Conservation (phyloP, 139 green algal species). For the Micromonas commoda region DNA sequence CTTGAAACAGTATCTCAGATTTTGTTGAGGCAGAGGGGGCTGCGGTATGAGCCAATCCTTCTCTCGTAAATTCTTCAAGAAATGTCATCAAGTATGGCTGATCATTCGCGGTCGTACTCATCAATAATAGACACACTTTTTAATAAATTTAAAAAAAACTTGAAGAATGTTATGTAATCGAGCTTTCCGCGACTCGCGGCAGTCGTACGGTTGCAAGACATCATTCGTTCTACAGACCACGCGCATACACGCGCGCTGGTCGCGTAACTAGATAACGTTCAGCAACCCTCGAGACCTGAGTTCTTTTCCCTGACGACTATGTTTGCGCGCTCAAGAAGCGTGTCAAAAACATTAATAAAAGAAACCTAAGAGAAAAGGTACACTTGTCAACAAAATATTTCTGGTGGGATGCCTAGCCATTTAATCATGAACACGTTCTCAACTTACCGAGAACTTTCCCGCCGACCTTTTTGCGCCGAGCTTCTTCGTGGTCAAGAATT, state of each 20-base stretch:
- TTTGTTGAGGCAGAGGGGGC: not conserved
- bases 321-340: too few relatives aligned
- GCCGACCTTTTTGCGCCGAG: slow-evolving; percentile 90
- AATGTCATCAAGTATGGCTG: not conserved
- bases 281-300: too few relatives aligned
- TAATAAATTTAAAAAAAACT: not conserved
- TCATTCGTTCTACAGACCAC: not conserved
- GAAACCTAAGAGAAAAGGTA: slow-evolving; percentile 18
- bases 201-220: not conserved
- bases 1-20: not conserved
- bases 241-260: too few relatives aligned
- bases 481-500: slow-evolving; percentile 99
- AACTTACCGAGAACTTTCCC: slow-evolving; percentile 68
- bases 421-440: too few relatives aligned
- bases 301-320: too few relatives aligned
- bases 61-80: not conserved
- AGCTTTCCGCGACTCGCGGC: not conserved
- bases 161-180: not conserved
- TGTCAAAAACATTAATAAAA: slow-evolving; percentile 7
- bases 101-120: not conserved
- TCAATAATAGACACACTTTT: not conserved
- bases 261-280: too few relatives aligned
- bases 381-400: too few relatives aligned
- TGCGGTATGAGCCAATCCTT: slow-evolving; percentile 5
- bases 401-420: too few relatives aligned